Evolutionary conservation across 805 yeast species (phyloP), one percentile per base, ranked within the genome.

Genomic region (Ogataea paradorogensis): DNA sequence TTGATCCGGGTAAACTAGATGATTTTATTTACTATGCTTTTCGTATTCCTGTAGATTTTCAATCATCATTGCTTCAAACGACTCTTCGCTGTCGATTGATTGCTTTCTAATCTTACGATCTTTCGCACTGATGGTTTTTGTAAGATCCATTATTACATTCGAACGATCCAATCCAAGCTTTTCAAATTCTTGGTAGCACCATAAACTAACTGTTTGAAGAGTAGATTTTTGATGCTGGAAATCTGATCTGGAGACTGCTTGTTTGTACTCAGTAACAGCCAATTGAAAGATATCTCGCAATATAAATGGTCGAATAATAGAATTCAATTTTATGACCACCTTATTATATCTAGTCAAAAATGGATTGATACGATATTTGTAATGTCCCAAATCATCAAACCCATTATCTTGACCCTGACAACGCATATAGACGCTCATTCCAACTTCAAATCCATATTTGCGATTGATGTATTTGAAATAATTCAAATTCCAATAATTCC

Each of bases 391-490:
- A 6, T 47, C 43, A 26, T 51, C 40, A 15, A 53, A 51, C 8
- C 44, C 31, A 11, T 10, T 41, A 13, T 36, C 20, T 8, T 14
- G 9, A 15, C 30, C 9, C 9, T 16, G 21, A 15, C 54, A 42
- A 11, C 46, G 39, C 15, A 38, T 40, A 38, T 55, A 62, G 5
- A 63, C 50, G n/a, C 34, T 37, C 21, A 52, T 50, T 1, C 61
- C 53, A 9, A 43, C 33, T 1, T 45, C 35, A 9, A 53, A 27
- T 8, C 63, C 58, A 30, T 45, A 55, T 13, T 52, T 53, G 27
- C 58, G 41, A 15, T 43, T 45, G 28, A 62, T 33, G 33, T 62
- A 62, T 27, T 61, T 63, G 50, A 63, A 53, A 33, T 63, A 65
- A 0, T 52, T 29, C 24, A 52, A 31, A n/a, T 40, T 38, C 55